Conservation (phyloP, 2,329 filamentous ascomycete genomes). For the Fusarium nanum region DNA sequence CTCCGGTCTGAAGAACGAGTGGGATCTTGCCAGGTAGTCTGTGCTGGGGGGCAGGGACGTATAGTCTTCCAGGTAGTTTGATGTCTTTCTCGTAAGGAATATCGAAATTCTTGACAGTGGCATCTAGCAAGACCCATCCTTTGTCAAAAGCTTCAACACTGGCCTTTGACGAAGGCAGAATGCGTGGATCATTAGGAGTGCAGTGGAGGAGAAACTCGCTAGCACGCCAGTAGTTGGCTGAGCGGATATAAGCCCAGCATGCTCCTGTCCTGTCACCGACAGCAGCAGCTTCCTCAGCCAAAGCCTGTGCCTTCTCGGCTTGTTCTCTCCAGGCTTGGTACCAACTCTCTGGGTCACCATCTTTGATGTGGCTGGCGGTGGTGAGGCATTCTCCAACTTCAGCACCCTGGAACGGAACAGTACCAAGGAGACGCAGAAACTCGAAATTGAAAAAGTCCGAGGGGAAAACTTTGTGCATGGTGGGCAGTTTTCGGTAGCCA, state of each 20-base stretch:
- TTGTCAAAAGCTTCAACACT: slow-evolving; percentile 37
- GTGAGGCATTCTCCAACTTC: slow-evolving; percentile 57
- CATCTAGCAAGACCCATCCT: slow-evolving; percentile 48
- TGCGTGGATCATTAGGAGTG: slow-evolving; percentile 41
- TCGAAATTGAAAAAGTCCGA: slow-evolving; percentile 56
- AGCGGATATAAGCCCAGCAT: slow-evolving; percentile 53
- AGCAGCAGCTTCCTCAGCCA: slow-evolving; percentile 50
- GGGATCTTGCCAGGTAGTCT: slow-evolving; percentile 48
- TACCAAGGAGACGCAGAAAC: slow-evolving; percentile 54
- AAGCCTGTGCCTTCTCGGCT: slow-evolving; percentile 48
- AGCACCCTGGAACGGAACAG: slow-evolving; percentile 50
- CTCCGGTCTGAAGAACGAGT: slow-evolving; percentile 51
- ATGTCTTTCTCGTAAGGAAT: slow-evolving; percentile 54
- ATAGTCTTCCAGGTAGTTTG: slow-evolving; percentile 53
- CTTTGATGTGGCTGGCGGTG: slow-evolving; percentile 52
- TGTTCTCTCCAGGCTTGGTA: slow-evolving; percentile 50
- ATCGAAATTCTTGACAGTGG: slow-evolving; percentile 45
- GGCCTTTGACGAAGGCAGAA: slow-evolving; percentile 34
- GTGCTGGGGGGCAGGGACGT: slow-evolving; percentile 46
- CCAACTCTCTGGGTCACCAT: slow-evolving; percentile 56
- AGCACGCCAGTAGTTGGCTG: slow-evolving; percentile 56
- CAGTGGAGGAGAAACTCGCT: slow-evolving; percentile 49
- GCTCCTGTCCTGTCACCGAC: slow-evolving; percentile 49
- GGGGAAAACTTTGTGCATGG: slow-evolving; percentile 49
- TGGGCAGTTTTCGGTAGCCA: background rate